A percentile compares a stretch with the other conserved stretches of the same genome.
These are phyloP conservation scores for Lachancea cidri DNA, from an alignment of 805 yeast species.

Conservation along the genomic window DNA sequence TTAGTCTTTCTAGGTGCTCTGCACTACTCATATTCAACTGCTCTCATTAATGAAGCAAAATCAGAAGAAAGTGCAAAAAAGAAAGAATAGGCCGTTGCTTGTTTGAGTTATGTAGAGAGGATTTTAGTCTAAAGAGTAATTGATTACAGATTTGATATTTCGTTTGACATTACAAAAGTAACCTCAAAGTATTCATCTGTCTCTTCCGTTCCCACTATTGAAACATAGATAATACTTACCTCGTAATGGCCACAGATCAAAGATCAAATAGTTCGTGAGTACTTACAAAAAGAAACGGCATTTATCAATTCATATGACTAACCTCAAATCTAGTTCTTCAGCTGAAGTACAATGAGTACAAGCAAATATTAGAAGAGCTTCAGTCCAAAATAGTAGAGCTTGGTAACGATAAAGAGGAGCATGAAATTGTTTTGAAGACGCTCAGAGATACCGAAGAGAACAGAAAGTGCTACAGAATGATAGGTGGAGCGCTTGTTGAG, in stretches of 20 bases:
- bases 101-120: too few species aligned
- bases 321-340: conserved; percentile 43
- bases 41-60: too few species aligned
- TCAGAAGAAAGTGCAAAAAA: too few species aligned
- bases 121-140: too few species aligned
- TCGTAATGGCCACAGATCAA: conserved; percentile 6
- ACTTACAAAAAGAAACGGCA: too few species aligned
- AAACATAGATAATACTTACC: too few species aligned
- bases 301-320: too few species aligned
- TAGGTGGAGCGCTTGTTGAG: conserved; percentile 88
- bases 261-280: too few species aligned
- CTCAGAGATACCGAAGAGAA: conserved; percentile 45
- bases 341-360: conserved; percentile 46
- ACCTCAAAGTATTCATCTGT: too few species aligned
- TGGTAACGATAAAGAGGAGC: conserved; percentile 45
- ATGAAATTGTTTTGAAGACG: conserved; percentile 54
- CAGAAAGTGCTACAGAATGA: conserved; percentile 86
- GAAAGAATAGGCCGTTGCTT: too few species aligned
- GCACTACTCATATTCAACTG: conserved; percentile 33
- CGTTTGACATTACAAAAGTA: background rate
- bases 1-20: conserved; percentile 54
- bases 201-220: too few species aligned
- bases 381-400: conserved; percentile 44
- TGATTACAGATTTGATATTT: too few species aligned
- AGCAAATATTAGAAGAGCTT: conserved; percentile 42